Evolutionary conservation across 768 basidiomycete genomes (phyloP).

Genomic region (Amanita thiersii): DNA sequence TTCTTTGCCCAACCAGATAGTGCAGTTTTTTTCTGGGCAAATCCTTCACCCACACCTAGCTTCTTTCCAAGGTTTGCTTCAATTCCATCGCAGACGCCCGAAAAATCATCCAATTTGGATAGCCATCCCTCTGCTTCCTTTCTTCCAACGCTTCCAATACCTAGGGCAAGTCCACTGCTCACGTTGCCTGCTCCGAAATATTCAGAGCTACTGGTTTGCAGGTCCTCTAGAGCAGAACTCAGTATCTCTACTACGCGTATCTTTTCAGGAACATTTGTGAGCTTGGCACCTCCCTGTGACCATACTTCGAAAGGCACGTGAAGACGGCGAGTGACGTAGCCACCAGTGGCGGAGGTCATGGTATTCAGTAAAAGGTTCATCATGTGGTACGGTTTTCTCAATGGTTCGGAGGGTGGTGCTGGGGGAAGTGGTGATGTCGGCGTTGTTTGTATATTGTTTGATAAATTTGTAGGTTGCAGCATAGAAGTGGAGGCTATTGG

Average conservation of each 20-base stretch:
- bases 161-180: slow-evolving; percentile 63
- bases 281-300: slow-evolving; percentile 85
- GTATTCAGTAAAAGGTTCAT: slow-evolving; percentile 76
- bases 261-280: slow-evolving; percentile 76
- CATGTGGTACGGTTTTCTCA: slow-evolving; percentile 85
- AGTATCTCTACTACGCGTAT: slow-evolving; percentile 78
- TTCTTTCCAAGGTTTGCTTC: slow-evolving; percentile 82
- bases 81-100: slow-evolving; percentile 68
- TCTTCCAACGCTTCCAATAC: slow-evolving; percentile 67
- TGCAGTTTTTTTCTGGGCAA: slow-evolving; percentile 73
- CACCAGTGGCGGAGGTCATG: slow-evolving; percentile 75
- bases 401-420: slow-evolving; percentile 57
- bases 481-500: slow-evolving; percentile 24
- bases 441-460: slow-evolving; percentile 57
- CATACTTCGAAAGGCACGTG: slow-evolving; percentile 88
- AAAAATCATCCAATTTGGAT: slow-evolving; percentile 73
- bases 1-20: slow-evolving; percentile 71
- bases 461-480: slow-evolving; percentile 37
- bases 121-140: slow-evolving; percentile 79
- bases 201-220: slow-evolving; percentile 63
- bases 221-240: slow-evolving; percentile 70
- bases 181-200: slow-evolving; percentile 76
- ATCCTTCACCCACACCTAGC: slow-evolving; percentile 81
- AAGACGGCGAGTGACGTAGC: slow-evolving; percentile 77
- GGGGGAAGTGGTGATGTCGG: slow-evolving; percentile 77